These are phyloP conservation scores for Moelleriella libera DNA, from an alignment of 2,329 filamentous ascomycete genomes.

Conservation along the genomic window DNA sequence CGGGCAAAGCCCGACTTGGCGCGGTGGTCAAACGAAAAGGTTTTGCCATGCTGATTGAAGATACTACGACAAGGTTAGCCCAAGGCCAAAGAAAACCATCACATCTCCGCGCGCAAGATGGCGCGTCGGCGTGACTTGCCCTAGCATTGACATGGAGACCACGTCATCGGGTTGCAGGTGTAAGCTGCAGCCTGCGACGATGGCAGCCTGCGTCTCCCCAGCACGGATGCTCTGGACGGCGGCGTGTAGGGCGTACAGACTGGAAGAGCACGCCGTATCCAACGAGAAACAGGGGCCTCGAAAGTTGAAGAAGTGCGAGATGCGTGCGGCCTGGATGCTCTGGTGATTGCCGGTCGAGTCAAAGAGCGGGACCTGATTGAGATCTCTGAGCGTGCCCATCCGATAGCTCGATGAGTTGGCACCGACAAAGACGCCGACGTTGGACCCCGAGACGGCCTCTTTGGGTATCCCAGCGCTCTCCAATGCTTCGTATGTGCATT, in stretches of 20 bases:
- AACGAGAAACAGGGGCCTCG: constrained; percentile 36
- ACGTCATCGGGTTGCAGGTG: constrained; percentile 28
- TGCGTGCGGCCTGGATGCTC: constrained; percentile 37
- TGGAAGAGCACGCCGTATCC: constrained; percentile 38
- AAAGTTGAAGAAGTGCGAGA: constrained; percentile 42
- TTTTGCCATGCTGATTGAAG: constrained; percentile 36
- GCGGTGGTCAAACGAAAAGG: constrained; percentile 23
- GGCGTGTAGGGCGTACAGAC: constrained; percentile 32
- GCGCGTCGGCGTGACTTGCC: constrained; percentile 6
- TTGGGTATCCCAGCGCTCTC: constrained; percentile 37
- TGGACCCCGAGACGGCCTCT: constrained; percentile 28
- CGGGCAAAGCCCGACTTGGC: constrained; percentile 38
- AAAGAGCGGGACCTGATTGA: constrained; percentile 34
- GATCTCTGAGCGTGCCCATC: constrained; percentile 26
- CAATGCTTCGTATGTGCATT: constrained; percentile 39
- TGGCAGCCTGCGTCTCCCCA: constrained; percentile 29
- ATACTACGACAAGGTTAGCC: constrained; percentile 2
- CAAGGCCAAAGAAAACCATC: background rate
- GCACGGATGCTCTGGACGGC: constrained; percentile 33
- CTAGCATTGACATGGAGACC: constrained; percentile 15
- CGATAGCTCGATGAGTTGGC: constrained; percentile 33
- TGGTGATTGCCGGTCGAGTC: constrained; percentile 35
- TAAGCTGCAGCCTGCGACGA: constrained; percentile 32
- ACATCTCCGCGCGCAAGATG: background rate
- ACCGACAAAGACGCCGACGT: constrained; percentile 36